Evolutionary conservation across 176 grass and related monocot genomes (phyloP), one percentile per base, ranked within the genome.

Genomic region (Cymbopogon citratus): DNA sequence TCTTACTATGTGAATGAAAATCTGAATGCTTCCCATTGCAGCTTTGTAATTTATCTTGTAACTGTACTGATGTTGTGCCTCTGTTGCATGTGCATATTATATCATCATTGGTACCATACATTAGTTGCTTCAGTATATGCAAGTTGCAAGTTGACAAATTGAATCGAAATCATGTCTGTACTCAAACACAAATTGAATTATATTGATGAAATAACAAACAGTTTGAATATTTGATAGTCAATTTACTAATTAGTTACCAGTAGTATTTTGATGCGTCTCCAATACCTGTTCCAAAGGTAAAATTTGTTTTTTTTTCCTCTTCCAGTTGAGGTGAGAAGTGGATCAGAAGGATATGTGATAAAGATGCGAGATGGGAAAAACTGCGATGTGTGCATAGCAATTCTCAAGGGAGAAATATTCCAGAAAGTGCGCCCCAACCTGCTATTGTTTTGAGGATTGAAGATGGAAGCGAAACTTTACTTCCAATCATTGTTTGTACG

Each of bases 401-500:
- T 73, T 89, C 86, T 52, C 92, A 92, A 73, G 95, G 88, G 27
- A 89, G 92, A 61, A 92, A 85, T 46, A 68, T 94, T 80, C 88
- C 90, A 31, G 92, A 98, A 56, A 94, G 93, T 67, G 88, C 88
- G 45, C 90, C 95, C 24, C 95, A 94, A 67, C 95, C 92, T 56
- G 90, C 90, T 74, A 94, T 98, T 84, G 92, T 98, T 67, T 84
- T 98, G 76, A 98, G 86, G 75, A 94, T 94, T 75, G 92, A 98
- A 92, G 95, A 94, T 91, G 95, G 92, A 83, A 98, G 92, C 38
- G 86, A 79, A 81, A 91, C 93, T 77, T 78, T 98, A 51, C 95
- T 98, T 59, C 95, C 92, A 79, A 98, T 98, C 75, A 98, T 94
- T 76, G 95, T 98, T 80, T 92, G 95, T 98, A 91, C 48, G 95